These are phyloP conservation scores for Rhizopogon hawkerae DNA, from an alignment of 1,284 basidiomycete species.

Conservation along the genomic window DNA sequence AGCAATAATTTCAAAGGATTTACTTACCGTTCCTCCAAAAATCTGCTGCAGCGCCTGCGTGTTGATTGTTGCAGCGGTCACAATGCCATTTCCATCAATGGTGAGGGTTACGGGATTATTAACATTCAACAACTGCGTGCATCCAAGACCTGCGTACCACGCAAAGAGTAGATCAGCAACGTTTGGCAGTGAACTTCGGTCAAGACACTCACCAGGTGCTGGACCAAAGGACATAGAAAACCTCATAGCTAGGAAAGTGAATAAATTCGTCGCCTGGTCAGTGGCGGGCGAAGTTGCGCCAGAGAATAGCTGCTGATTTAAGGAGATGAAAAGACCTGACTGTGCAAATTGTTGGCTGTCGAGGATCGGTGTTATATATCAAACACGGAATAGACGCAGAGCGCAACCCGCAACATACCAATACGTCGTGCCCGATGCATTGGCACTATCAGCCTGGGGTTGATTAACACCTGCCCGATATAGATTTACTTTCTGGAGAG, in stretches of 20 bases:
- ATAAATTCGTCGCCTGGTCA: constrained; percentile 14
- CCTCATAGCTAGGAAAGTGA: constrained; percentile 23
- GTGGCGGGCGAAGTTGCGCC: constrained; percentile 17
- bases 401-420: constrained; percentile 12
- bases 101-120: constrained; percentile 18
- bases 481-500: constrained; percentile 20
- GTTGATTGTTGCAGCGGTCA: constrained; percentile 21
- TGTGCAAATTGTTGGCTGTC: constrained; percentile 19
- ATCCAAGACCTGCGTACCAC: constrained; percentile 15
- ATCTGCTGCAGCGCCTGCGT: constrained; percentile 17
- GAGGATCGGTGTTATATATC: background rate
- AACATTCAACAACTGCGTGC: constrained; percentile 16
- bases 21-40: constrained; percentile 9
- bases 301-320: constrained; percentile 16
- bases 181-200: background rate
- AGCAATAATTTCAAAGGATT: background rate
- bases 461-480: constrained; percentile 23
- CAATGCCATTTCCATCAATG: constrained; percentile 19
- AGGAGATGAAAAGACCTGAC: constrained; percentile 18
- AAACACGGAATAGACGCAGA: background rate
- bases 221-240: constrained; percentile 20
- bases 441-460: constrained; percentile 15
- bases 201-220: constrained; percentile 12
- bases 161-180: background rate
- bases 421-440: constrained; percentile 18